phyloP scores from a whole-genome alignment of 73 alveolate genomes.

The Symbiodinium natans region DNA sequence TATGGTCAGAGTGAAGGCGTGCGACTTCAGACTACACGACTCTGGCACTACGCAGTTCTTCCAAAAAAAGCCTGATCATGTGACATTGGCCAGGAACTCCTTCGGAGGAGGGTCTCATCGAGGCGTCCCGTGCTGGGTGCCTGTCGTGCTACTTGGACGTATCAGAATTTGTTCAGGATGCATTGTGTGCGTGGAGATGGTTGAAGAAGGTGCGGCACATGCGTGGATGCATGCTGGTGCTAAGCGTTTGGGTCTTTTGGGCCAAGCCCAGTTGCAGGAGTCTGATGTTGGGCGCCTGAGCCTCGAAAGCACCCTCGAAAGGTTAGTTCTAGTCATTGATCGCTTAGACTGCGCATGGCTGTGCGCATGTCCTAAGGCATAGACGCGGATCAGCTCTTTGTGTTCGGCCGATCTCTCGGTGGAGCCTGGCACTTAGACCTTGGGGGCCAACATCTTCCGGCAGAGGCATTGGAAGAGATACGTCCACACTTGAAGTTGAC shows the following conservation, averaged over 20 bases:
- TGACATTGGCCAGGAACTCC: slow-evolving; percentile 43
- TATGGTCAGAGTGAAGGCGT: slow-evolving; percentile 70
- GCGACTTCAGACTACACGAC: too few species aligned
- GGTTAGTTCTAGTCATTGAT: background rate
- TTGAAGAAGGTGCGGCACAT: slow-evolving; percentile 32
- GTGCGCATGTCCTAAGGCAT: slow-evolving; percentile 3
- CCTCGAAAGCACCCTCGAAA: background rate
- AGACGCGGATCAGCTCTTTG: slow-evolving; percentile 47
- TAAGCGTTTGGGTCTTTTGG: too few species aligned
- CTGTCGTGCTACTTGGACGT: background rate
- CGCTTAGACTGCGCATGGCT: background rate
- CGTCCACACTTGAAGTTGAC: too few species aligned
- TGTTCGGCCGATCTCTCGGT: slow-evolving; percentile 81
- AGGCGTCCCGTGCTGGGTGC: background rate
- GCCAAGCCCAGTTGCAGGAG: too few species aligned
- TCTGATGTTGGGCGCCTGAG: slow-evolving; percentile 28
- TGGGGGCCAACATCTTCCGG: too few species aligned
- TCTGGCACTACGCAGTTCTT: too few species aligned
- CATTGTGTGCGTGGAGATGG: slow-evolving; percentile 90
- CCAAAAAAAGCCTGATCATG: too few species aligned
- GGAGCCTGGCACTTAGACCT: slow-evolving; percentile 27
- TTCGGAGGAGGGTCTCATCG: slow-evolving; percentile 87
- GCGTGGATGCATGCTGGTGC: too few species aligned
- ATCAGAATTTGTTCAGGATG: slow-evolving; percentile 14
- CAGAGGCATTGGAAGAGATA: too few species aligned